These are phyloP conservation scores for Uncinocarpus reesii DNA, from an alignment of 2,329 filamentous ascomycete species.

Conservation along the genomic window DNA sequence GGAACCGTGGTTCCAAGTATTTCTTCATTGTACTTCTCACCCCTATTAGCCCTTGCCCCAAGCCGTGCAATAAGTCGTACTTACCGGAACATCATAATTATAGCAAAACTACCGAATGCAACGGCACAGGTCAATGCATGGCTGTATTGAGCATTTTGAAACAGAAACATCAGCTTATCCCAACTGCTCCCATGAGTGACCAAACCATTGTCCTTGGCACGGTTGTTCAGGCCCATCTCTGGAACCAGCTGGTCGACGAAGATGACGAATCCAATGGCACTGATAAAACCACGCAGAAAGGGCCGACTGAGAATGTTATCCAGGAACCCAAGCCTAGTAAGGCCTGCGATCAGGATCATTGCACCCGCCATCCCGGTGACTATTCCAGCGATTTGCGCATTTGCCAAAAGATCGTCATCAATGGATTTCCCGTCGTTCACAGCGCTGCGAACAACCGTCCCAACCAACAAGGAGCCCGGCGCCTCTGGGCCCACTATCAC, in stretches of 20 bases:
- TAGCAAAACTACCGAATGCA: constrained; percentile 65
- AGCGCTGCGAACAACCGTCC: constrained; percentile 69
- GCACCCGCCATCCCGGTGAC: constrained; percentile 79
- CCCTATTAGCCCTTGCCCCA: neutral
- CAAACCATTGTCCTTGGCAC: constrained; percentile 52
- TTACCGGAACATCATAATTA: constrained; percentile 85
- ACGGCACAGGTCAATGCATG: constrained; percentile 69
- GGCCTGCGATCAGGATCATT: constrained; percentile 76
- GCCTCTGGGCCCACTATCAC: constrained; percentile 95
- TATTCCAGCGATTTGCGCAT: constrained; percentile 76
- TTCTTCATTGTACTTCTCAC: constrained; percentile 63
- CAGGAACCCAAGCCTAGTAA: constrained; percentile 78
- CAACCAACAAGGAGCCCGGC: constrained; percentile 80
- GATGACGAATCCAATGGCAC: constrained; percentile 91
- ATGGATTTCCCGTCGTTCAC: constrained; percentile 57
- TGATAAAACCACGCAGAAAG: constrained; percentile 91
- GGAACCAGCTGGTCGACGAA: constrained; percentile 89
- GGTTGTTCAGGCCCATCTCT: constrained; percentile 64
- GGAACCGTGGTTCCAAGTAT: constrained; percentile 65
- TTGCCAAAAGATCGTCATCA: constrained; percentile 58
- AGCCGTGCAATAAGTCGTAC: constrained; percentile 21
- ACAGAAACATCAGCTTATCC: constrained; percentile 73
- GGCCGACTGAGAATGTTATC: constrained; percentile 90
- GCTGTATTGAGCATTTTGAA: constrained; percentile 53
- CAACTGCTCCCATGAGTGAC: constrained; percentile 75